phyloP scores from a whole-genome alignment of 345 rosid species.

The Salix caprea region DNA sequence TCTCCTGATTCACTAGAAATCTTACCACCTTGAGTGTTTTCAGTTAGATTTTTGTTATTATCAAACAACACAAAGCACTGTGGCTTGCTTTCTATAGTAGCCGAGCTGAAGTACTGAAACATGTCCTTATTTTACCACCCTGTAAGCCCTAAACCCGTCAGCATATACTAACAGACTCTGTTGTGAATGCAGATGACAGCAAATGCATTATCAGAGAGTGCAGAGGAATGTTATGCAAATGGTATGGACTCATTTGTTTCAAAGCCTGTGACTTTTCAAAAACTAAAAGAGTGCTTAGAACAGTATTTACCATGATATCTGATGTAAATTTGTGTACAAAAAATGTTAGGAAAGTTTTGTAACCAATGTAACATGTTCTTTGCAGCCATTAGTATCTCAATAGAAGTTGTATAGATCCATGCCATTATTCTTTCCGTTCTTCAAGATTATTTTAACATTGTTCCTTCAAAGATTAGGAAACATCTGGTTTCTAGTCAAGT shows the following conservation, averaged over 20 bases:
- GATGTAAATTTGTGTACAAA: constrained; percentile 39
- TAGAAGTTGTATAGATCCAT: constrained; percentile 30
- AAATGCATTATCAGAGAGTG: constrained; percentile 85
- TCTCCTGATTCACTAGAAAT: background rate
- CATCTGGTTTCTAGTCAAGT: background rate
- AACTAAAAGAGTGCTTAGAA: constrained; percentile 66
- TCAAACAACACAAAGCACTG: background rate
- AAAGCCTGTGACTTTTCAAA: constrained; percentile 81
- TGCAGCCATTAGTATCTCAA: constrained; percentile 22
- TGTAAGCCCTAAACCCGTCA: background rate
- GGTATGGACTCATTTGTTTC: constrained; percentile 96
- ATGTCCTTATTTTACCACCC: background rate
- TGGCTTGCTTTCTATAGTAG: background rate
- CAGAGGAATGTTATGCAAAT: constrained; percentile 81
- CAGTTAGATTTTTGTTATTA: background rate
- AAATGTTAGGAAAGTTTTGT: constrained; percentile 61
- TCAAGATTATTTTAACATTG: background rate
- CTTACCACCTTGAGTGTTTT: background rate
- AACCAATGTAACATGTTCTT: constrained; percentile 30
- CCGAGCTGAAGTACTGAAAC: background rate
- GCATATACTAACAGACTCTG: background rate
- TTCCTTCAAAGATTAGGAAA: background rate
- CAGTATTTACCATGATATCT: constrained; percentile 44
- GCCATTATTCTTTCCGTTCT: constrained; percentile 4
- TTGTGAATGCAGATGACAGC: constrained; percentile 77